Evolutionary conservation across 331 rosid genomes (phyloP).

Genomic region (Dryas integrifolia): DNA sequence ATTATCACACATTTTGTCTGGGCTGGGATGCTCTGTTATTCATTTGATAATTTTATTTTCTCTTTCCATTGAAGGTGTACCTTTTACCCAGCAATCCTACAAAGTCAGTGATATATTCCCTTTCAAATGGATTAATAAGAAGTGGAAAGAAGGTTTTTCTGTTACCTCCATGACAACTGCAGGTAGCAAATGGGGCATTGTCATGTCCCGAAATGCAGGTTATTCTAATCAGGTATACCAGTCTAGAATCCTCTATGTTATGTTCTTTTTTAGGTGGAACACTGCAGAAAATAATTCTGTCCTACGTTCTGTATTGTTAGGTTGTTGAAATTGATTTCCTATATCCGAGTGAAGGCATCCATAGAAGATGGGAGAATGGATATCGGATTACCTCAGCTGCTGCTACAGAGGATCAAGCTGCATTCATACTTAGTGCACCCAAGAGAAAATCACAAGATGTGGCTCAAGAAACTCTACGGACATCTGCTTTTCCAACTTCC

Average conservation of each 20-base stretch:
- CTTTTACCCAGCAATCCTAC: constrained; percentile 48
- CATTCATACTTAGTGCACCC: constrained; percentile 46
- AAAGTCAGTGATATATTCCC: constrained; percentile 51
- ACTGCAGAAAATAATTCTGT: constrained; percentile 8
- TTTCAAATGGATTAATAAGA: constrained; percentile 47
- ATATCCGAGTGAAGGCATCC: constrained; percentile 51
- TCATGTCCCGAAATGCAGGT: constrained; percentile 48
- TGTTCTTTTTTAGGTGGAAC: not conserved
- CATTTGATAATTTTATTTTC: not conserved
- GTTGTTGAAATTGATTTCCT: constrained; percentile 47
- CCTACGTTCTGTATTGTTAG: constrained; percentile 21
- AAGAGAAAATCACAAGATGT: constrained; percentile 39
- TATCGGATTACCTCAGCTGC: constrained; percentile 47
- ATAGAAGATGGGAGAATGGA: constrained; percentile 48
- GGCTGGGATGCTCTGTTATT: not conserved
- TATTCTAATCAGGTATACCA: constrained; percentile 40
- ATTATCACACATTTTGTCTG: not conserved
- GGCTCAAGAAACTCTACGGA: constrained; percentile 46
- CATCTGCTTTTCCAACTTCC: constrained; percentile 37
- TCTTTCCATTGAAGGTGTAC: constrained; percentile 33
- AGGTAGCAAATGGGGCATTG: constrained; percentile 48
- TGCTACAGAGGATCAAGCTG: constrained; percentile 50
- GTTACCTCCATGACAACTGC: constrained; percentile 52
- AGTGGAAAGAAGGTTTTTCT: constrained; percentile 50
- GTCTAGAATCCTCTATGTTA: not conserved